Evolutionary conservation across 2,329 filamentous ascomycete species (phyloP), one percentile per base, ranked within the genome.

Genomic region (Fusarium circinatum): DNA sequence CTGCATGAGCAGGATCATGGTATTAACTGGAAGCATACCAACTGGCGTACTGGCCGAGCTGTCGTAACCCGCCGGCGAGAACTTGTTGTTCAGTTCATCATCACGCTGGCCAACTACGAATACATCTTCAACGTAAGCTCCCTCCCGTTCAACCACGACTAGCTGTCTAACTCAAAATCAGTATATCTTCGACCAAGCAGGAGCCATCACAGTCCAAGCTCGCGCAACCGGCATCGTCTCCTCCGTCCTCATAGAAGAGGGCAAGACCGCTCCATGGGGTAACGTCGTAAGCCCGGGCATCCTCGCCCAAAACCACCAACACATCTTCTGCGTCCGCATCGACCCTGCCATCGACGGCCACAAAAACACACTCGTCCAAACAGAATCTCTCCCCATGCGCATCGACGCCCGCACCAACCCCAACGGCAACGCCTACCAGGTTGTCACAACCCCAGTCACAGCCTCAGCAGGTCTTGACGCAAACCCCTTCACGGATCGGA

Each of bases 11-110:
- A 92, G 75, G 92, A 94, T 76, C 88, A 89, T 67, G 92, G 92
- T 3, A 91, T 94, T 49, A 85, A 88, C n/a, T 93, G 91, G 90
- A 93, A 93, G 79, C 91, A 93, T 81, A 87, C 90, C 26, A 92
- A 93, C 81, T 91, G 86, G 81, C 86, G 91, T 13, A 93, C 90
- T 0, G 85, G 85, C 15, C 84, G 88, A 11, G 89, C 90, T 1
- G 88, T 89, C 1, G 89, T 92, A 0, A 87, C 88, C 1, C 85
- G 92, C 10, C 84, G 86, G 59, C 85, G 91, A 11, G 87, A 92
- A 75, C 83, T 94, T 3, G 89, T 93, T 0, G 81, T 93, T 3
- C 91, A 93, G 77, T 91, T 88, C 77, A 91, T 93, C 79, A 89
- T 91, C 74, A 93, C 92, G 0, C 85, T 93, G 0, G 89, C 88